Conservation (phyloP, 805 yeast genomes). For the Barnettozyma wickerhamii region DNA sequence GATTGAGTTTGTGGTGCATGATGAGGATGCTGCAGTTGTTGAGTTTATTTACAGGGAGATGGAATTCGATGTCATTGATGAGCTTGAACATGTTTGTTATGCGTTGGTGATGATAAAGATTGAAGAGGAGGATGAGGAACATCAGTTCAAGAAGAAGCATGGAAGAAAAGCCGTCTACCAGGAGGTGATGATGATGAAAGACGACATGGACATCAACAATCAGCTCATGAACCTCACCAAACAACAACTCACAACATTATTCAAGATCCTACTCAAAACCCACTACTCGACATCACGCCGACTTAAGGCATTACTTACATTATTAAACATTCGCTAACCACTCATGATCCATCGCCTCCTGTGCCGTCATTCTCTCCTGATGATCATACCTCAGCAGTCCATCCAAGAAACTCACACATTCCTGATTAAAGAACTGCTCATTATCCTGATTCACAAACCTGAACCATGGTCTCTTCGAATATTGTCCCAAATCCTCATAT, state of each 20-base stretch:
- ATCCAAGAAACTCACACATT: conserved; percentile 66
- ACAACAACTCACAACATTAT: neutral
- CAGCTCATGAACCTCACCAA: neutral
- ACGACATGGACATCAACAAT: neutral
- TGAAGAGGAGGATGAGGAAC: no score
- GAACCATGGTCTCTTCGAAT: conserved; percentile 63
- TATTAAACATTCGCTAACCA: conserved; percentile 43
- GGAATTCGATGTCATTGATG: neutral
- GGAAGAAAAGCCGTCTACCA: neutral
- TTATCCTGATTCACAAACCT: conserved; percentile 55
- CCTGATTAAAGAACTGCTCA: conserved; percentile 46
- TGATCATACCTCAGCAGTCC: conserved; percentile 77
- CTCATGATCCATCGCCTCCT: conserved; percentile 78
- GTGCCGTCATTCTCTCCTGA: conserved; percentile 81
- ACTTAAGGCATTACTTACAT: conserved; percentile 12
- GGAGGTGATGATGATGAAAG: neutral
- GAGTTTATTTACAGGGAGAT: conserved; percentile 2
- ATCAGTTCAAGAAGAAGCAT: no score
- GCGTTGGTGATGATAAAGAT: no score
- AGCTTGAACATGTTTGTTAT: neutral
- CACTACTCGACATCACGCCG: neutral
- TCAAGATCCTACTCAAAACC: neutral
- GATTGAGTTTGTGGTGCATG: neutral
- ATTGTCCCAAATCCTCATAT: conserved; percentile 72
- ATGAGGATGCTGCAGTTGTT: neutral